Evolutionary conservation across 116 monocot species (phyloP), one percentile per base, ranked within the genome.

Genomic region (Iris pallida): DNA sequence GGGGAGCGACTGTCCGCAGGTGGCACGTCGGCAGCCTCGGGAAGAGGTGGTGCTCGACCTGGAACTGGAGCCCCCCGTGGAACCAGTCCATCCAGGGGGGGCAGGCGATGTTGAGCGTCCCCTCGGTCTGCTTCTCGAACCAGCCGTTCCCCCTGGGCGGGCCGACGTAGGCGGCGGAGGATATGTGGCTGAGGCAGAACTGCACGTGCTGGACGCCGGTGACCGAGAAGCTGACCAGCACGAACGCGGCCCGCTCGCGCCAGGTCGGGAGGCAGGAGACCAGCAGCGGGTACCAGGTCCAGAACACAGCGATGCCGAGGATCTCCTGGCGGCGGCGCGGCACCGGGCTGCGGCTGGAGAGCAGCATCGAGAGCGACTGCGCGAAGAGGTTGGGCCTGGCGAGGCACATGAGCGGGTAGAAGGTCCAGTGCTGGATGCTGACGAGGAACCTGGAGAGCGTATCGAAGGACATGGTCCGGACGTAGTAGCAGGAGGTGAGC

Each of bases 391-490:
- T 74, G 42, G 67, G 5, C 5, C 74, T 48, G 0, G 74, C 74
- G 5, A 74, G 15, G 40, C 57, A 58, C 74, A 74, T 74, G 0
- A 74, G 66, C 16, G 74, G 74, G 40, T 74, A 74, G 41, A 74
- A 74, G 6, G 67, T 66, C 18, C 14, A 53, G 10, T 74, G 74
- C 74, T 74, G 74, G 66, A 59, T 52, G 65, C 74, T 52, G 48
- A 74, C 53, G 16, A 67, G 16, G 41, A 74, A 52, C 60, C 67
- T n/a, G n/a, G n/a, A n/a, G n/a, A n/a, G n/a, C n/a, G n/a, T n/a
- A n/a, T n/a, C n/a, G n/a, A 74, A 74, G 52, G 53, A 5, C 74
- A 74, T 59, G 40, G 58, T 74, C 47, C 67, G 58, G 42, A 44
- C 60, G 74, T 74, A 74, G 30, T 30, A 74, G 66, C 17, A 15